Conservation (phyloP, 106 monocot species). For the Dendrobium chrysotoxum region DNA sequence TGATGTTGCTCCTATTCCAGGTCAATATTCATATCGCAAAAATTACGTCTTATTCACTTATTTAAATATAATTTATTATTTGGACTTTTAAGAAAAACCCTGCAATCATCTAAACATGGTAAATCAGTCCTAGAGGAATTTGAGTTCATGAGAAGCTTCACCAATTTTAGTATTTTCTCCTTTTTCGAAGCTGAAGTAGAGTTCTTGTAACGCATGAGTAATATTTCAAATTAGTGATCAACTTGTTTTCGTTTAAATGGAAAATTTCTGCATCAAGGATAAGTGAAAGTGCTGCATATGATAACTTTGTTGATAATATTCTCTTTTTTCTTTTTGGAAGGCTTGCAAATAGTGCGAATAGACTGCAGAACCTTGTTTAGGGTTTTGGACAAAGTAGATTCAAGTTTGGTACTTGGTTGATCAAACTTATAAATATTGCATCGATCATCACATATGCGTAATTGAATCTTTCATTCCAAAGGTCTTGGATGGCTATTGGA, state of each 20-base stretch:
- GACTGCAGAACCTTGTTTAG: background rate
- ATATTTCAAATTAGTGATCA: background rate
- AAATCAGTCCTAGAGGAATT: background rate
- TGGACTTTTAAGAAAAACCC: background rate
- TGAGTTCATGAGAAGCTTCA: background rate
- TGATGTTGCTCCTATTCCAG: constrained; percentile 54
- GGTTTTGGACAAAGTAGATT: no score
- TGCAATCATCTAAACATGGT: background rate
- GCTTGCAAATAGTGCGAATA: background rate
- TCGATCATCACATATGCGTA: no score
- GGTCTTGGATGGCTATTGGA: no score
- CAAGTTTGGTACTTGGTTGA: no score
- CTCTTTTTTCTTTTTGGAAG: background rate
- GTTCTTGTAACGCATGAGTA: background rate
- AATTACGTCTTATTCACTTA: background rate
- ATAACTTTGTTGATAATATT: background rate
- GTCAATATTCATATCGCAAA: constrained; percentile 10
- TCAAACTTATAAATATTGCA: no score
- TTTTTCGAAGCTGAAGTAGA: background rate
- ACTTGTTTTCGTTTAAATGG: background rate
- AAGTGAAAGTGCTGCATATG: background rate
- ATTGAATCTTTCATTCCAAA: no score
- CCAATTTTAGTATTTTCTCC: background rate
- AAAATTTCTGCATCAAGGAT: background rate
- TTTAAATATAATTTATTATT: background rate